A percentile compares a stretch with the other conserved stretches of the same genome.
phyloP scores from a whole-genome alignment of 2,329 filamentous ascomycete genomes.

The Paracorniculantispora psalliotae region DNA sequence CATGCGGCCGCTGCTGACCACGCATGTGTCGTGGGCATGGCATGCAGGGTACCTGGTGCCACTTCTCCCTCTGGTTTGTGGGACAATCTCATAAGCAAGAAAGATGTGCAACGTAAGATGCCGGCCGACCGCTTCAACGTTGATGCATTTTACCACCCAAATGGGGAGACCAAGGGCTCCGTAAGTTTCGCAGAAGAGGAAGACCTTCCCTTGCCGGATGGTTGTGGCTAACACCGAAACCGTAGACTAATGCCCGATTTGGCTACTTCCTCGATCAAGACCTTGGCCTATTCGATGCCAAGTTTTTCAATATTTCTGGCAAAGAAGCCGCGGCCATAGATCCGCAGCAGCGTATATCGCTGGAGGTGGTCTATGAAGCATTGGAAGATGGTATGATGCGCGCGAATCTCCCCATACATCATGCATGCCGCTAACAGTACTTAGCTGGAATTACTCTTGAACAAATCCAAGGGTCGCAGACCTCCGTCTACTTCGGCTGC shows the following conservation, averaged over 20 bases:
- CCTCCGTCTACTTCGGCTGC: slow-evolving; percentile 28
- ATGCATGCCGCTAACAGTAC: background rate
- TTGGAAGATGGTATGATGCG: slow-evolving; percentile 2
- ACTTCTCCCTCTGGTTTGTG: background rate
- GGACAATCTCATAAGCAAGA: background rate
- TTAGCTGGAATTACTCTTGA: slow-evolving; percentile 16
- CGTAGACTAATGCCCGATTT: background rate
- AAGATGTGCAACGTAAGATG: background rate
- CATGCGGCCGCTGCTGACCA: background rate
- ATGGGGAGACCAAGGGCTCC: background rate
- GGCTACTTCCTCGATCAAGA: background rate
- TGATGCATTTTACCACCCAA: background rate
- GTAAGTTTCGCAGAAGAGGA: background rate
- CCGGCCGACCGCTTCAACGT: background rate
- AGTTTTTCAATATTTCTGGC: background rate
- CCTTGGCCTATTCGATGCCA: background rate
- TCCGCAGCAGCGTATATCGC: slow-evolving; percentile 3
- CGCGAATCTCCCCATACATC: background rate
- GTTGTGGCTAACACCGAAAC: background rate
- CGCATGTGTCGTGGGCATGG: background rate
- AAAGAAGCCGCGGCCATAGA: slow-evolving; percentile 11
- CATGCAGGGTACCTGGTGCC: background rate
- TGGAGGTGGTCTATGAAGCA: slow-evolving; percentile 9
- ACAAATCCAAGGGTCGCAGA: slow-evolving; percentile 18
- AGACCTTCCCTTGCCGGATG: background rate